Evolutionary conservation across 805 yeast species (phyloP), one percentile per base, ranked within the genome.

Genomic region (Kazachstania psychrophila): DNA sequence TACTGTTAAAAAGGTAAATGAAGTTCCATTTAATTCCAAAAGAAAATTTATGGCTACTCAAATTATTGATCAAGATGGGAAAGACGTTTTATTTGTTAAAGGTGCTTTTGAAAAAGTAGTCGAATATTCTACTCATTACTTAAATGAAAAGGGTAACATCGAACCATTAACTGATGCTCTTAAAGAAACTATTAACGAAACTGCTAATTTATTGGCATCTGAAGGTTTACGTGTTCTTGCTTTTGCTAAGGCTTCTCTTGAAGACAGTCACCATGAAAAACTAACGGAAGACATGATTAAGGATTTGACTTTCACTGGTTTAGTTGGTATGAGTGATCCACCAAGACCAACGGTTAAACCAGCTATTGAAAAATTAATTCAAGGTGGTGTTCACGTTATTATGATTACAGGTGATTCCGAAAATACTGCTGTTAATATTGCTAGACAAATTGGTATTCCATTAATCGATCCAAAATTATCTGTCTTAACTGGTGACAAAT

Each of bases 351-450:
- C 80, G 43, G 97, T 92, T 3, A 72, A 75, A 33, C 65, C 69
- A 34, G 82, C 96, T 2, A 73, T 92, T 40, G 72, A 82, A 26
- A 69, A 77, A 45, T 69, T 92, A 39, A 69, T 87, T 66, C 77
- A 77, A 52, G 96, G 97, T 43, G 95, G 97, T 30, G 98, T 92
- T 28, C 94, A 86, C 53, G 86, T 92, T n/a, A 84, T 92, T 35
- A 92, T 92, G 97, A 89, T 92, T 45, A 92, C 99, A 7, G 96
- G 96, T 49, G 96, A 88, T 59, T 73, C 85, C 25, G 94, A 87
- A 44, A 77, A 80, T 12, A 86, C 96, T 12, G 96, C 95, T 5
- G 61, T 70, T 11, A 79, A 82, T 47, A 84, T 88, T 58, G 96
- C 95, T 2, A 72, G 69, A 45, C 87, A 85, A 58, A 83, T 89